These are phyloP conservation scores for Fraxinus sp. DNA, from an alignment of 305 asterid species.

Conservation along the genomic window DNA sequence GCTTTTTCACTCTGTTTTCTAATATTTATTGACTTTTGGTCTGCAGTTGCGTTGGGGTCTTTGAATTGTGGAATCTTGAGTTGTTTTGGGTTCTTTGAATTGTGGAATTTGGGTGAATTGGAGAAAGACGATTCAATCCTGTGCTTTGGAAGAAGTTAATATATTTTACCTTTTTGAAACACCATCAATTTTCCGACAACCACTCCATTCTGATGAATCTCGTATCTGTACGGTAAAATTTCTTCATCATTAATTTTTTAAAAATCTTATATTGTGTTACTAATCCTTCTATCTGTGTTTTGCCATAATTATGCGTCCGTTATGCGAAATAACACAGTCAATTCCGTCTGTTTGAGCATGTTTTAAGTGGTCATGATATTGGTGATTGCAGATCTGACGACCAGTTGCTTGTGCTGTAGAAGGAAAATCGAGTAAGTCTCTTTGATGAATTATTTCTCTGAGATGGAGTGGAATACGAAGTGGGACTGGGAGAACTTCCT, in stretches of 20 bases:
- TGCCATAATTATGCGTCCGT: background rate
- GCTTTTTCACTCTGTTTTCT: background rate
- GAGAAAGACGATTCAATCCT: constrained; percentile 13
- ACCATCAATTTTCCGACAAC: constrained; percentile 15
- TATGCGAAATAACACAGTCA: background rate
- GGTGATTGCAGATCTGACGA: constrained; percentile 32
- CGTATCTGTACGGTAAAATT: background rate
- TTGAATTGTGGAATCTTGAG: background rate
- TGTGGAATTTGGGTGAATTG: background rate
- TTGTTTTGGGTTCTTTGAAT: background rate
- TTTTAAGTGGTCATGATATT: background rate
- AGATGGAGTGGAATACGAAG: constrained; percentile 64
- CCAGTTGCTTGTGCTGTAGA: constrained; percentile 29
- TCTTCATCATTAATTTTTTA: background rate
- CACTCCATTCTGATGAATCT: constrained; percentile 23
- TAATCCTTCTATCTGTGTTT: background rate
- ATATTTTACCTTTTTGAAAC: constrained; percentile 2
- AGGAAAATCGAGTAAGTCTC: constrained; percentile 21
- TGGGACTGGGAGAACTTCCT: constrained; percentile 79
- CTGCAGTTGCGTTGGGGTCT: background rate
- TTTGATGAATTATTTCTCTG: constrained; percentile 42
- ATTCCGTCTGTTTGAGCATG: constrained; percentile 7
- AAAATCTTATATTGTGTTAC: background rate
- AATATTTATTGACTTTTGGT: background rate
- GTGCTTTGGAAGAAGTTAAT: constrained; percentile 7